A percentile compares a stretch with the other conserved stretches of the same genome.
Conservation (phyloP, 192 early-diverging fungal genomes). For the Cetraspora pellucida region DNA sequence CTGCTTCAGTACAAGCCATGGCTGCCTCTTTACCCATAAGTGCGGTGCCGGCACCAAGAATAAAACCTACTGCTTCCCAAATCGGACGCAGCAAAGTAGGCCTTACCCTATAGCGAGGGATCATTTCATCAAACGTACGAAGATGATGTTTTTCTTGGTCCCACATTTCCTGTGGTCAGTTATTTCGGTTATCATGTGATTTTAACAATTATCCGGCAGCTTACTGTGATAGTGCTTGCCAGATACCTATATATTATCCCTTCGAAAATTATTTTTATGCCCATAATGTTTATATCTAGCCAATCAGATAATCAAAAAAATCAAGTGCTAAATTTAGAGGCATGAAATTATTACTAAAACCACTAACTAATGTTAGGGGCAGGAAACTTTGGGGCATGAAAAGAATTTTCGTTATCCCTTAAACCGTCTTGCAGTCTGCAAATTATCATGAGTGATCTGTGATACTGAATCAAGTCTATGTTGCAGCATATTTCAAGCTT, state of each 20-base stretch:
- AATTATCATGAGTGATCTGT: not conserved
- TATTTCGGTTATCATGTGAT: not conserved
- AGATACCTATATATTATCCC: too few species aligned
- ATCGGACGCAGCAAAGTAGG: conserved; percentile 84
- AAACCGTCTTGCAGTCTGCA: not conserved
- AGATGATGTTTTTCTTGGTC: conserved; percentile 92
- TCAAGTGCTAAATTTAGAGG: too few species aligned
- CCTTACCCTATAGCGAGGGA: conserved; percentile 77
- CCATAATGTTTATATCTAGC: too few species aligned
- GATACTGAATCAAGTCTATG: too few species aligned
- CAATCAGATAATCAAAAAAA: too few species aligned
- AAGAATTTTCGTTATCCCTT: too few species aligned
- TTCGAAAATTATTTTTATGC: too few species aligned
- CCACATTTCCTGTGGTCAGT: conserved; percentile 78
- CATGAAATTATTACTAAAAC: too few species aligned
- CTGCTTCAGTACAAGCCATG: conserved; percentile 99
- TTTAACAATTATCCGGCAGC: not conserved
- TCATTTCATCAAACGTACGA: conserved; percentile 72
- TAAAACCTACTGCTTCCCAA: conserved; percentile 85
- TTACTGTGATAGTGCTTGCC: too few species aligned
- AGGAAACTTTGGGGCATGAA: too few species aligned
- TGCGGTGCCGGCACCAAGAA: conserved; percentile 84
- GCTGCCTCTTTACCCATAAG: conserved; percentile 91
- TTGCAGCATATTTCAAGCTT: too few species aligned
- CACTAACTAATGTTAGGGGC: too few species aligned